phyloP scores from a whole-genome alignment of 805 yeast species.

The Candida glaebosa region DNA sequence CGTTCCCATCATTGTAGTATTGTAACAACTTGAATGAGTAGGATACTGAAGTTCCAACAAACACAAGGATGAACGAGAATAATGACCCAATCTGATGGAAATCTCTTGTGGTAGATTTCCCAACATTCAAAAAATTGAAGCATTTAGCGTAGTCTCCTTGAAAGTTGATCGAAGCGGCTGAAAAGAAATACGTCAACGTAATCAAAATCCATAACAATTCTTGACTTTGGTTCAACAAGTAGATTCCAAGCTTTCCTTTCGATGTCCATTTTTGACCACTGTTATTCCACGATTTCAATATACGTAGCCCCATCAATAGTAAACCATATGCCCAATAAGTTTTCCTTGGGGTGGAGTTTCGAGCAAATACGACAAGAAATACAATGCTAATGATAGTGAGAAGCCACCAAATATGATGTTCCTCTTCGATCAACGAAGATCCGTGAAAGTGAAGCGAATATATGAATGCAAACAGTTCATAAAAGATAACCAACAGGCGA shows the following conservation, averaged over 20 bases:
- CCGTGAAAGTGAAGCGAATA: constrained; percentile 79
- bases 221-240: constrained; percentile 28
- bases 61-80: constrained; percentile 43
- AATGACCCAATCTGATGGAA: constrained; percentile 21
- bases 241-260: constrained; percentile 34
- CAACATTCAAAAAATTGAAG: constrained; percentile 11
- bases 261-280: constrained; percentile 80
- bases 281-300: constrained; percentile 79
- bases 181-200: constrained; percentile 32
- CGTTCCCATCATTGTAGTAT: constrained; percentile 52
- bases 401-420: constrained; percentile 94
- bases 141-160: constrained; percentile 26
- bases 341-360: constrained; percentile 1
- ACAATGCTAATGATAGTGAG: constrained; percentile 17
- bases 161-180: constrained; percentile 16
- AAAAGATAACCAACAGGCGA: constrained; percentile 15
- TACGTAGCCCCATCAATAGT: constrained; percentile 42
- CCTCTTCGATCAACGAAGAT: constrained; percentile 79
- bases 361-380: constrained; percentile 8
- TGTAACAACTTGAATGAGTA: constrained; percentile 54
- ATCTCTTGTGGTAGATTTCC: constrained; percentile 4
- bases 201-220: constrained; percentile 48
- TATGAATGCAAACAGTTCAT: constrained; percentile 39
- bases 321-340: constrained; percentile 7
- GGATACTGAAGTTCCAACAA: constrained; percentile 44